phyloP scores from a whole-genome alignment of 2,329 filamentous ascomycete species.

The Aspergillus ochraceus region DNA sequence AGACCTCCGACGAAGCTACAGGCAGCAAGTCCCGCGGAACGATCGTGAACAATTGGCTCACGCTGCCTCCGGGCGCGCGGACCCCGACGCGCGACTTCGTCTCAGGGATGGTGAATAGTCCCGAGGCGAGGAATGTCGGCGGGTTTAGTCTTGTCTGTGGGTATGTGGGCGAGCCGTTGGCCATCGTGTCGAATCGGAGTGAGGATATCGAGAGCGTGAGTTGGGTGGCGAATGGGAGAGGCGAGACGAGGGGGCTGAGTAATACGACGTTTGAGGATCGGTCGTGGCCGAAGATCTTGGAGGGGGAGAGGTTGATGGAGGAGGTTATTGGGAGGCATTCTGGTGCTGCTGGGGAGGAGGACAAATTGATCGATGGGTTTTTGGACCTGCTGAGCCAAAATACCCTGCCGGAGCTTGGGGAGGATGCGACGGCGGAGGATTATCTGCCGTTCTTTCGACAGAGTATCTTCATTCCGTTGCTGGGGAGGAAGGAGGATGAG shows the following conservation, averaged over 20 bases:
- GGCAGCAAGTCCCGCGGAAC: slow-evolving; percentile 55
- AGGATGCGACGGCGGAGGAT: slow-evolving; percentile 51
- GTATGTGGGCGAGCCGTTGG: slow-evolving; percentile 53
- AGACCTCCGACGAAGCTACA: slow-evolving; percentile 46
- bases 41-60: slow-evolving; percentile 62
- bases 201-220: slow-evolving; percentile 51
- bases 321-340: slow-evolving; percentile 51
- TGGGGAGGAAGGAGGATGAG: slow-evolving; percentile 50
- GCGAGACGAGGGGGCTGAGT: slow-evolving; percentile 60
- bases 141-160: slow-evolving; percentile 65
- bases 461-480: slow-evolving; percentile 61
- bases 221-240: slow-evolving; percentile 50
- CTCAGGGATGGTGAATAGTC: slow-evolving; percentile 54
- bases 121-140: slow-evolving; percentile 58
- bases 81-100: slow-evolving; percentile 54
- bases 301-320: slow-evolving; percentile 56
- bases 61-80: slow-evolving; percentile 38
- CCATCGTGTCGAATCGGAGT: slow-evolving; percentile 64
- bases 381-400: slow-evolving; percentile 56
- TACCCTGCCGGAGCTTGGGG: slow-evolving; percentile 53
- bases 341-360: slow-evolving; percentile 42
- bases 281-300: slow-evolving; percentile 62
- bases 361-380: slow-evolving; percentile 53
- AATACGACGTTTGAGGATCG: slow-evolving; percentile 61
- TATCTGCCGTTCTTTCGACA: slow-evolving; percentile 59